Percentiles rank a stretch among this genome's conserved stretches.
Conservation (phyloP, 495 filamentous ascomycete genomes). For the Oidiodendron maius region DNA sequence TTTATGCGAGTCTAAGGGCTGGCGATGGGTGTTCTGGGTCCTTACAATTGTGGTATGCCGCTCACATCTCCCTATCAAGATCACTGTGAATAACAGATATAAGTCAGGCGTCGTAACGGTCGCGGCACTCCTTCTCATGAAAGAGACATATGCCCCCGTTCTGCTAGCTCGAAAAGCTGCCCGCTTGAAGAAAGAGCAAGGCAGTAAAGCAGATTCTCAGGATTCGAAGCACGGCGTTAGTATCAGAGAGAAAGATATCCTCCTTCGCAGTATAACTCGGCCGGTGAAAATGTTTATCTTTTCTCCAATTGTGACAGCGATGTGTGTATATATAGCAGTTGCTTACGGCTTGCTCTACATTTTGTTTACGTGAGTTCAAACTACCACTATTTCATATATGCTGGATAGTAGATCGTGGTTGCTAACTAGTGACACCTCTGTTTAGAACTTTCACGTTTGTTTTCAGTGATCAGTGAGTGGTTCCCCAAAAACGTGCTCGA, state of each 20-base stretch:
- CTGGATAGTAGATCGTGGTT: too few relatives aligned
- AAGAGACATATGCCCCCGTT: conserved; percentile 45
- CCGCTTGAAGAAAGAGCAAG: conserved; percentile 35
- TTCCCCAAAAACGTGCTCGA: too few relatives aligned
- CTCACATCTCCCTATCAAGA: neutral
- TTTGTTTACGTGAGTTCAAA: too few relatives aligned
- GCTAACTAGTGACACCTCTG: too few relatives aligned
- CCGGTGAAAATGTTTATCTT: conserved; percentile 51
- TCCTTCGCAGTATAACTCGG: conserved; percentile 49
- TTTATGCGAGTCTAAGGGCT: conserved; percentile 46
- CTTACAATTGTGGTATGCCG: conserved; percentile 33
- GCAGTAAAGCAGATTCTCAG: conserved; percentile 32
- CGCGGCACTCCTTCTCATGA: conserved; percentile 39
- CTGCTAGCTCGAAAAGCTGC: conserved; percentile 49
- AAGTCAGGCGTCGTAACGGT: conserved; percentile 4
- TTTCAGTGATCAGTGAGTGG: too few relatives aligned
- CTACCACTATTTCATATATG: too few relatives aligned
- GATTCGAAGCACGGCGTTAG: conserved; percentile 49
- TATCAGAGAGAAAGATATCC: conserved; percentile 37
- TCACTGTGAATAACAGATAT: neutral
- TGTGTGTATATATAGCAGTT: conserved; percentile 53
- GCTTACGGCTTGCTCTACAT: conserved; percentile 66
- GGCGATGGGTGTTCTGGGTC: conserved; percentile 60
- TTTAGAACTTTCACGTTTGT: conserved; percentile 58
- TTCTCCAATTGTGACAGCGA: conserved; percentile 54